Conservation (phyloP, 2,329 filamentous ascomycete genomes). For the Rhinocladiella similis region DNA sequence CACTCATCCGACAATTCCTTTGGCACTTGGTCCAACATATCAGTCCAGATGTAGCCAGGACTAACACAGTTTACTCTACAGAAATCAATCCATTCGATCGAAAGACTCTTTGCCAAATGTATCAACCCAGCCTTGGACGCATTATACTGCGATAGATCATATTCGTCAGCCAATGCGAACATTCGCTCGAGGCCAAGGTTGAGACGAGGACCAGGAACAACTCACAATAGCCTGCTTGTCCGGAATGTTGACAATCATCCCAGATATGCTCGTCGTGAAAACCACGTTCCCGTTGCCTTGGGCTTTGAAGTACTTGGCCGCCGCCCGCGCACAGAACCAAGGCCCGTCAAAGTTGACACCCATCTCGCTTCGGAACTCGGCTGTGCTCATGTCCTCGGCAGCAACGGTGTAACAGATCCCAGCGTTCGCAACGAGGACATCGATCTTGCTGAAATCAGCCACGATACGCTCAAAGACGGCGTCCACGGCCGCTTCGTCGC, state of each 20-base stretch:
- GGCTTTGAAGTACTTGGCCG: conserved; percentile 46
- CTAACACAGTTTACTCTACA: conserved; percentile 42
- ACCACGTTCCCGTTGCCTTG: conserved; percentile 53
- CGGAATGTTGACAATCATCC: conserved; percentile 53
- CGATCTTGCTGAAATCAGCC: conserved; percentile 42
- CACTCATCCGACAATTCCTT: neutral
- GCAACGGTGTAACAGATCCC: conserved; percentile 57
- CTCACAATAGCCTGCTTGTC: conserved; percentile 47
- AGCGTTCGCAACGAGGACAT: conserved; percentile 49
- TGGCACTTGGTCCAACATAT: conserved; percentile 25
- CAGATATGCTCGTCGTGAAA: conserved; percentile 54
- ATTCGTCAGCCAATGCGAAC: neutral
- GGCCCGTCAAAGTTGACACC: conserved; percentile 57
- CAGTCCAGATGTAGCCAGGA: conserved; percentile 42
- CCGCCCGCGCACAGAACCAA: conserved; percentile 46
- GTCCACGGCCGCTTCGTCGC: conserved; percentile 28
- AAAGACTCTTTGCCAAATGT: conserved; percentile 41
- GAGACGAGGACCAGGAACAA: conserved; percentile 32
- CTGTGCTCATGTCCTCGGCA: conserved; percentile 54
- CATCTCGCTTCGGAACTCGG: conserved; percentile 55
- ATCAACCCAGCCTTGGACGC: conserved; percentile 38
- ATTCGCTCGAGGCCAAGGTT: neutral
- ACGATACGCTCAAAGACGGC: conserved; percentile 35
- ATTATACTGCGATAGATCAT: conserved; percentile 32
- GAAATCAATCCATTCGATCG: conserved; percentile 40